A percentile compares a stretch with the other conserved stretches of the same genome.
Evolutionary conservation across 140 eudicot species (phyloP).

Genomic region (Eryngium alpinum): DNA sequence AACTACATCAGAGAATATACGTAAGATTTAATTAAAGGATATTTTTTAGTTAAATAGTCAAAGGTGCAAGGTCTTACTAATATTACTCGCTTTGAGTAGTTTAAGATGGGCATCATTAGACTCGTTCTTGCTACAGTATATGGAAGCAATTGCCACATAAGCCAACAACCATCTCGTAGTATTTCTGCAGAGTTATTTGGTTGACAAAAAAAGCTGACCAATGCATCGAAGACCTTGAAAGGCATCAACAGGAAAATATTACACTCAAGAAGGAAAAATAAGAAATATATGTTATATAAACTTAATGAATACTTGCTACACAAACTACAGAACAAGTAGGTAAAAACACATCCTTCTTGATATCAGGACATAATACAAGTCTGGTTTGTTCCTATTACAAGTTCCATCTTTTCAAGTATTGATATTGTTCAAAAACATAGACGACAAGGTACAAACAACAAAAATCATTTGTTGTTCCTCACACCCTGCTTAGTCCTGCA

Average conservation of each 20-base stretch:
- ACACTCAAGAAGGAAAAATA: constrained; percentile 2
- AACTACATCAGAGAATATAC: no score
- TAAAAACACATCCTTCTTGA: neutral
- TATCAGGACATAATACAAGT: neutral
- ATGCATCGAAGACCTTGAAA: constrained; percentile 84
- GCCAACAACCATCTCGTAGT: constrained; percentile 99
- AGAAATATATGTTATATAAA: neutral
- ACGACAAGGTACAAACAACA: neutral
- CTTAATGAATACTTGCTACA: neutral
- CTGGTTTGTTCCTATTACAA: neutral
- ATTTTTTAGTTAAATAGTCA: neutral
- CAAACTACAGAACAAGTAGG: neutral
- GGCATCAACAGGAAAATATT: constrained; percentile 9
- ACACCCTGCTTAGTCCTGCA: neutral
- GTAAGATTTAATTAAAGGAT: neutral
- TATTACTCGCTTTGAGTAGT: constrained; percentile 50
- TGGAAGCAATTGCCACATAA: constrained; percentile 90
- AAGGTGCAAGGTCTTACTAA: neutral
- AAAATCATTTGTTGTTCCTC: neutral
- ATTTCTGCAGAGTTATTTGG: constrained; percentile 82
- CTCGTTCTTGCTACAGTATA: constrained; percentile 79
- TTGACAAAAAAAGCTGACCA: constrained; percentile 87
- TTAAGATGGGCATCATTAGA: constrained; percentile 61
- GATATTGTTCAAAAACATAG: no score
- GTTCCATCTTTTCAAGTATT: neutral